Percentiles rank a stretch among this genome's conserved stretches.
These are phyloP conservation scores for Monosiga brevicollis DNA, from an alignment of 78 protist genomes.

Conservation along the genomic window DNA sequence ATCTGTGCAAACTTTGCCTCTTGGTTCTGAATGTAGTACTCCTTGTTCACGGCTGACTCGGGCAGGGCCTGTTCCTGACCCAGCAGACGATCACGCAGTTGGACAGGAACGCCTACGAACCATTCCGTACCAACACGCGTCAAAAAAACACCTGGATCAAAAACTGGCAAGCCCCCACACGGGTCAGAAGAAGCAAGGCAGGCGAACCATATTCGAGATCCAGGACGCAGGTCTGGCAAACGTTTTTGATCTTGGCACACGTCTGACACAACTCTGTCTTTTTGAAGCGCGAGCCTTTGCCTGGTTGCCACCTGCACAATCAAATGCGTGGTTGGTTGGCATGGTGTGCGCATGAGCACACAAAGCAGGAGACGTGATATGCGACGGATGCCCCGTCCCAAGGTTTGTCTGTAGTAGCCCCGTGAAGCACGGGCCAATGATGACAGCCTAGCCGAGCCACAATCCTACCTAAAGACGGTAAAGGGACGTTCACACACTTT, in stretches of 20 bases:
- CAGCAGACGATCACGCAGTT: slow-evolving; percentile 67
- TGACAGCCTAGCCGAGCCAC: slow-evolving; percentile 16
- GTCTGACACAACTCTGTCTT: slow-evolving; percentile 69
- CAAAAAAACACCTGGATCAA: not conserved
- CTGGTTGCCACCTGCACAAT: slow-evolving; percentile 33
- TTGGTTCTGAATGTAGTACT: slow-evolving; percentile 30
- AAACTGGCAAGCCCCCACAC: not conserved
- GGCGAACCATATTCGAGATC: slow-evolving; percentile 84
- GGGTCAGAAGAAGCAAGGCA: not conserved
- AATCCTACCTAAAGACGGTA: slow-evolving; percentile 67
- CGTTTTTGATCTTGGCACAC: slow-evolving; percentile 84
- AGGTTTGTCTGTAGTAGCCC: no score
- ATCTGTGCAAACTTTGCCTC: slow-evolving; percentile 10
- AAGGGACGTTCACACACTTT: slow-evolving; percentile 69
- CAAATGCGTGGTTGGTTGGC: not conserved
- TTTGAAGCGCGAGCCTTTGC: slow-evolving; percentile 20
- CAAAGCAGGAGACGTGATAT: not conserved
- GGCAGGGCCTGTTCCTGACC: slow-evolving; percentile 23
- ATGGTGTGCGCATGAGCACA: not conserved
- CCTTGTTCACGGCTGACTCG: slow-evolving; percentile 27
- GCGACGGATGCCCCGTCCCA: no score
- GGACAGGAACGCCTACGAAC: slow-evolving; percentile 81
- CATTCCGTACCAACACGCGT: not conserved
- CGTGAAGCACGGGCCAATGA: no score
- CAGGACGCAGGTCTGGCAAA: slow-evolving; percentile 86